Evolutionary conservation across 257 asterid species (phyloP), one percentile per base, ranked within the genome.

Genomic region (Lithospermum erythrorhizon): DNA sequence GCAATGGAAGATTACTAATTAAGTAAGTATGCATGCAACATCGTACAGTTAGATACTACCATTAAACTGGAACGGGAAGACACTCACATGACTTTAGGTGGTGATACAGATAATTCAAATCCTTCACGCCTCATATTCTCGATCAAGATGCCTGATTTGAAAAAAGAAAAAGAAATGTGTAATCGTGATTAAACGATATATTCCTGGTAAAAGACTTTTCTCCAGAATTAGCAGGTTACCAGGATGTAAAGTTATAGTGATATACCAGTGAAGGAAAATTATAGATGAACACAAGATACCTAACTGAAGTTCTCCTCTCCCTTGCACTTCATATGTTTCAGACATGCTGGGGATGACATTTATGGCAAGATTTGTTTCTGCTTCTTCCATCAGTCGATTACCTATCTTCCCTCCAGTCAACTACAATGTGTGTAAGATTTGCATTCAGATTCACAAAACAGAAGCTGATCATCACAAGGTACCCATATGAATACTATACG

Each of bases 71-170:
- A 21, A 56, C 37, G 3, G 19, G 8, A 56, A 23, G 25, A 76
- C 61, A 81, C 97, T 84, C 82, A 93, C 98, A 93, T 93, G 83
- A 93, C 98, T 83, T 80, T 89, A 61, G 98, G 98, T 57, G 98
- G 98, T 57, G 98, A 93, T 72, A 93, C 85, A 53, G 98, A 93
- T 60, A 93, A 83, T 80, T 93, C 98, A 80, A 82, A 93, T 41
- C 94, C 91, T 80, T 93, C 98, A 58, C 98, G 98, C 66, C 98
- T 82, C 97, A 89, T 93, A 75, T 93, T 93, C 89, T 93, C 98
- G 55, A 93, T 93, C 67, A 93, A 73, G 73, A 93, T 93, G 63
- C 98, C 98, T 93, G 78, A 66, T 37, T 68, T 59, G 10, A 55
- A 62, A 13, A 70, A 49, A 61, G 4, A 6, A 7, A 53, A 9